Percentiles rank a stretch among this genome's conserved stretches.
Evolutionary conservation across 306 rosid genomes (phyloP).

Genomic region (Inga oerstediana): DNA sequence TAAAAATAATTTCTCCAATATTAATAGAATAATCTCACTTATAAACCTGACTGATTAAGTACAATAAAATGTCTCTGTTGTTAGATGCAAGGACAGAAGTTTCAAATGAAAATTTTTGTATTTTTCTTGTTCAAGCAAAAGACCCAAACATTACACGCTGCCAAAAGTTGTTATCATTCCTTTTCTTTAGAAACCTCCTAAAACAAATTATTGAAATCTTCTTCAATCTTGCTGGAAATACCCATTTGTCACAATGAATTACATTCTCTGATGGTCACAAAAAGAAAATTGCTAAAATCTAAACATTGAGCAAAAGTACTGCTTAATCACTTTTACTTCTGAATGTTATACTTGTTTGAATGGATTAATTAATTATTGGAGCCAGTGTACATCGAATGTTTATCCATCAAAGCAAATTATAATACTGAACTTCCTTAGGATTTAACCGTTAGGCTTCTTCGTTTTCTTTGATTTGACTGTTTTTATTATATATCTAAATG

Average conservation of each 20-base stretch:
- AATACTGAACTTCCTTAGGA: neutral
- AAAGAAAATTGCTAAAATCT: neutral
- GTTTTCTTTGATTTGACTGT: slow-evolving; percentile 16
- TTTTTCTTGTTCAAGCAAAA: neutral
- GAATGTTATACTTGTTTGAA: neutral
- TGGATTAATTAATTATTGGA: slow-evolving; percentile 8
- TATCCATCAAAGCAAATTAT: neutral
- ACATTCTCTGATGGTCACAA: neutral
- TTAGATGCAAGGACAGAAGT: neutral
- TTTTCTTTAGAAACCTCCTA: slow-evolving; percentile 7
- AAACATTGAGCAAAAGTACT: slow-evolving; percentile 9
- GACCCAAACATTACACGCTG: neutral
- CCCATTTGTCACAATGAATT: slow-evolving; percentile 8
- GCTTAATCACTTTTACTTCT: slow-evolving; percentile 12
- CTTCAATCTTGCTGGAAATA: slow-evolving; percentile 24
- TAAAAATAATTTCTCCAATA: neutral
- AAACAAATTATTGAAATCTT: neutral
- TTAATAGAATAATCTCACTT: neutral
- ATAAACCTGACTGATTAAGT: neutral
- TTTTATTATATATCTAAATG: slow-evolving; percentile 26
- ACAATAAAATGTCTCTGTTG: neutral
- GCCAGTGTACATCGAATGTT: neutral
- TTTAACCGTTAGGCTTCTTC: neutral
- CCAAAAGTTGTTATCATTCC: neutral
- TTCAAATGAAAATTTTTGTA: neutral